These are phyloP conservation scores for Aurifilum marmelostoma DNA, from an alignment of 2,329 filamentous ascomycete species.

Conservation along the genomic window DNA sequence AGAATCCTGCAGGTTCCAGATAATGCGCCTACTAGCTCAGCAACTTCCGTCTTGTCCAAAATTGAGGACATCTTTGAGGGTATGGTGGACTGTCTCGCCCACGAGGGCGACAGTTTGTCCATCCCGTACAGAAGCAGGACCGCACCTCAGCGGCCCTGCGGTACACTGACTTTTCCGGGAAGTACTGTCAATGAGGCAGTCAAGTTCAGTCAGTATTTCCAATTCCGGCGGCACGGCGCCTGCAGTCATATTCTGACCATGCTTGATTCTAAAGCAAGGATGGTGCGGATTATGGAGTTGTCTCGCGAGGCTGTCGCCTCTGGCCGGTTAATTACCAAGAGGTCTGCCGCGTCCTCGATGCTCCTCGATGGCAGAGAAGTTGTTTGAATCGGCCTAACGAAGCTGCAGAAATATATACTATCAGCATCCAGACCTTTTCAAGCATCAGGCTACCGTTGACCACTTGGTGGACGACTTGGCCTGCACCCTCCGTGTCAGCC, in stretches of 20 bases:
- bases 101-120: conserved; percentile 45
- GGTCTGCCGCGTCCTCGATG: conserved; percentile 45
- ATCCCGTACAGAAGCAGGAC: conserved; percentile 49
- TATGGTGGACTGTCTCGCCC: conserved; percentile 53
- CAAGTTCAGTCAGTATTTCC: conserved; percentile 51
- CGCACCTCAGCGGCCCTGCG: conserved; percentile 22
- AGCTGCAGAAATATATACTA: conserved; percentile 76
- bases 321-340: conserved; percentile 62
- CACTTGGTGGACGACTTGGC: conserved; percentile 75
- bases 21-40: conserved; percentile 21
- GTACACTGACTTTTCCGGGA: conserved; percentile 49
- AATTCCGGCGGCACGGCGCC: background rate
- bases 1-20: conserved; percentile 8
- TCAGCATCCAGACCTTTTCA: conserved; percentile 72
- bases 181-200: conserved; percentile 49
- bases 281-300: conserved; percentile 62
- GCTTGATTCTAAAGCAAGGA: conserved; percentile 47
- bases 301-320: conserved; percentile 61
- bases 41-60: conserved; percentile 47
- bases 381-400: background rate
- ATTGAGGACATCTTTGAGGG: conserved; percentile 60
- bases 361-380: background rate
- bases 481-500: conserved; percentile 65
- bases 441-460: conserved; percentile 70
- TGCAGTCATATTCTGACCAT: background rate